Evolutionary conservation across 108 stramenopile genomes (phyloP), one percentile per base, ranked within the genome.

Genomic region (Nitzschia sp.): DNA sequence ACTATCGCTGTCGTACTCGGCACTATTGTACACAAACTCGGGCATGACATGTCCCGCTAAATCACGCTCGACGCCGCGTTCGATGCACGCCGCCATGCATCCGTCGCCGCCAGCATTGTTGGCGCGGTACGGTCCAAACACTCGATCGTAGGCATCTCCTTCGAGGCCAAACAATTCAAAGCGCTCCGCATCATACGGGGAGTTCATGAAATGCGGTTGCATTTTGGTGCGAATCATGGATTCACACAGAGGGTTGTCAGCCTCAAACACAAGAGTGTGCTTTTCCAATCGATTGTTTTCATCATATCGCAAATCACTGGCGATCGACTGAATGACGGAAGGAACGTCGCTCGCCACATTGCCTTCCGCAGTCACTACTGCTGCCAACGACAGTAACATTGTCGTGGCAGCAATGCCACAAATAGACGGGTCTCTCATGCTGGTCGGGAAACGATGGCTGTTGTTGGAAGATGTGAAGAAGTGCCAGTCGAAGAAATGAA

Each of bases 21-120:
- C 45, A n/a, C 33, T 56, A 35, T 51, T 31, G 27, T 61, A 38
- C 54, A 57, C 18, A 18, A 24, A 23, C 51, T 78, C 23, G 11
- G 77, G 77, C 77, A 78, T 71, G 3, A 65, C 55, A 21, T 64
- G 24, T 13, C 70, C 70, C 3, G 66, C 77, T 25, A 66, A 28
- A 30, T 8, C 28, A 8, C 54, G 42, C 19, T 71, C 68, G 19
- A 70, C 69, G 11, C 77, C 77, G 28, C 64, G 63, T 67, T 78
- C 77, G 27, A 78, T n/a, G 59, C 69, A 71, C 19, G 69, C 77
- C 0, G 68, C 65, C 29, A 30, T 31, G 49, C 76, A 77, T 8
- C 49, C 49, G 17, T 18, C n/a, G 29, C n/a, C 15, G 21, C 2
- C 61, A 23, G 18, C 38, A 8, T 42, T 21, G 18, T 32, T 31